phyloP scores from a whole-genome alignment of 2,329 filamentous ascomycete species.

The Hymenoscyphus fraxineus region DNA sequence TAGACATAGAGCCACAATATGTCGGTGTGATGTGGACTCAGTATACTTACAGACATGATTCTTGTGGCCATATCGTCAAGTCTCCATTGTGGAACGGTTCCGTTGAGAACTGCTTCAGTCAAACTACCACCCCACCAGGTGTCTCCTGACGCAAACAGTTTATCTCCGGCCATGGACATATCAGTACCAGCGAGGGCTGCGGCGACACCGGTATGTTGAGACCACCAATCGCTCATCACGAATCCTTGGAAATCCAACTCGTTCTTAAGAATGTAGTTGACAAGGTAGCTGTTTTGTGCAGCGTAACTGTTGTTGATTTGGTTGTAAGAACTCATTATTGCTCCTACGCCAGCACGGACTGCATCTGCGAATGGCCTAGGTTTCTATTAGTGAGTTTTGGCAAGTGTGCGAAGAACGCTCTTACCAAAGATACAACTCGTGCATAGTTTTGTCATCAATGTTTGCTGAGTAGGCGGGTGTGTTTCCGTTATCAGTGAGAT shows the following conservation, averaged over 20 bases:
- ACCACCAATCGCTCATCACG: constrained; percentile 75
- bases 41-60: constrained; percentile 55
- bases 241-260: constrained; percentile 81
- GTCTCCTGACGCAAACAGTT: constrained; percentile 63
- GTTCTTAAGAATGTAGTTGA: constrained; percentile 74
- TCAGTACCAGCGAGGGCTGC: constrained; percentile 74
- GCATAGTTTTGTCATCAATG: constrained; percentile 57
- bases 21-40: constrained; percentile 44
- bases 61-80: constrained; percentile 90
- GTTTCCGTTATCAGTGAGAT: constrained; percentile 41
- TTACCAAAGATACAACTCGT: constrained; percentile 56
- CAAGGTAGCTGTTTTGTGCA: constrained; percentile 72
- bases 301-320: constrained; percentile 76
- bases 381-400: constrained; percentile 13
- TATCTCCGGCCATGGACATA: constrained; percentile 85
- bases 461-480: constrained; percentile 61
- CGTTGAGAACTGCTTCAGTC: constrained; percentile 82
- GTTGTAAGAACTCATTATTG: constrained; percentile 73
- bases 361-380: constrained; percentile 47
- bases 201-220: constrained; percentile 66
- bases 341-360: constrained; percentile 70
- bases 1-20: neutral
- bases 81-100: constrained; percentile 81
- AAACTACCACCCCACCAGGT: constrained; percentile 74
- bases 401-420: neutral